Percentiles rank a stretch among this genome's conserved stretches.
Conservation (phyloP, 495 filamentous ascomycete genomes). For the Penicillium crystallinum region DNA sequence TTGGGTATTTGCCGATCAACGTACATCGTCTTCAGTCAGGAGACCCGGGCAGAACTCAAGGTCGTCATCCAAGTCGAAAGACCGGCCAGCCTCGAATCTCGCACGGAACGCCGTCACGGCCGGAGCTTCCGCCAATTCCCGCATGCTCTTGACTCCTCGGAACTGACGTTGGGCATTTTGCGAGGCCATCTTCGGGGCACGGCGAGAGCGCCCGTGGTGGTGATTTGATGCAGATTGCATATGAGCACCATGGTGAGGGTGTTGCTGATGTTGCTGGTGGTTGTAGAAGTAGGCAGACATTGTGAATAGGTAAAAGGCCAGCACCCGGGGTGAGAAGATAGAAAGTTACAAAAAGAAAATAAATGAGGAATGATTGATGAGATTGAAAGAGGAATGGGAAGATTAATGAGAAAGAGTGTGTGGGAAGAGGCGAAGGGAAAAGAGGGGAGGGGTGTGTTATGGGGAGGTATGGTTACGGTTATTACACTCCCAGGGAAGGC, state of each 20-base stretch:
- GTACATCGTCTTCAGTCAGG: constrained; percentile 93
- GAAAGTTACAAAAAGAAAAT: constrained; percentile 31
- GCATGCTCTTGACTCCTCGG: constrained; percentile 75
- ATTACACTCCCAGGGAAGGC: background rate
- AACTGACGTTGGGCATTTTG: constrained; percentile 84
- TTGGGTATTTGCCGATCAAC: constrained; percentile 36
- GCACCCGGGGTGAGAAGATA: constrained; percentile 21
- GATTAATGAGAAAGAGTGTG: constrained; percentile 23
- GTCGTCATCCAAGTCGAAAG: constrained; percentile 96
- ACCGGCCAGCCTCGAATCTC: constrained; percentile 84
- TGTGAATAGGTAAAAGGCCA: constrained; percentile 27
- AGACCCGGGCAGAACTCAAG: constrained; percentile 92
- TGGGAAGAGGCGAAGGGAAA: constrained; percentile 19
- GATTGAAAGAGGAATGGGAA: constrained; percentile 25
- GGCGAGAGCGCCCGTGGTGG: constrained; percentile 82
- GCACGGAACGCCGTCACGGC: constrained; percentile 70
- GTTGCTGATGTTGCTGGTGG: constrained; percentile 52
- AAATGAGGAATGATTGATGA: constrained; percentile 18
- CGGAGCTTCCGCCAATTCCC: constrained; percentile 78
- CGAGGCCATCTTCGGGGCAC: constrained; percentile 75
- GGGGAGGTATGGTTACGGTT: constrained; percentile 12
- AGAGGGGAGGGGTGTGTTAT: constrained; percentile 25
- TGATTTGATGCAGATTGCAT: constrained; percentile 50
- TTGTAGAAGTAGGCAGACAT: constrained; percentile 77
- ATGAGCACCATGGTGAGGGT: constrained; percentile 46